Evolutionary conservation across 257 asterid genomes (phyloP), one percentile per base, ranked within the genome.

Genomic region (Solanum etuberosum): DNA sequence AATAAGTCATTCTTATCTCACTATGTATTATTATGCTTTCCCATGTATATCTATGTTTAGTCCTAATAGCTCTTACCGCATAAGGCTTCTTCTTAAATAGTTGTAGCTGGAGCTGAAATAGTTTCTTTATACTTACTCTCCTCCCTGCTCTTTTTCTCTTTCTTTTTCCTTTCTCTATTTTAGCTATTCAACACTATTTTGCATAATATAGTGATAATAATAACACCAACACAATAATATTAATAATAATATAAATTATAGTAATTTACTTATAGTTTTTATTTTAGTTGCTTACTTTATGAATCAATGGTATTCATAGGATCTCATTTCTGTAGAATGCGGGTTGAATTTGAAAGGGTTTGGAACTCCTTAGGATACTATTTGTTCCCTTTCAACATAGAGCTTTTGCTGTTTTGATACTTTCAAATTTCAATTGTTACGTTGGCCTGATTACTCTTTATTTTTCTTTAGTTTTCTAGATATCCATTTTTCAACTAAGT

Each of bases 1-100:
- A 88, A 51, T 88, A 91, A 73, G 89, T 87, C 61, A 84, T 74
- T 77, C 89, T 87, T 88, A 85, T 34, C 86, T 89, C n/a, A 84
- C 70, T 86, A 80, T 48, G 42, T 80, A 78, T 46, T 80, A 80
- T 29, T 46, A 29, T 46, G 29, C 85, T 80, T 46, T 80, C 42
- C 40, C 18, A 25, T 80, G 12, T 80, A 48, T 80, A 80, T 80
- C 68, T 80, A 29, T 80, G 16, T 27, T 25, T 43, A 43, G 84
- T 73, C 82, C 5, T 73, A 73, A 73, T 73, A 73, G 31, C n/a
- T 73, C 38, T 51, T 71, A 71, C 43, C 20, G 20, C 29, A 71
- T 15, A 73, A 73, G 82, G 51, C 82, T 20, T 73, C 18, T 73
- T 43, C 20, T 11, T 43, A 73, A 73, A 21, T 73, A 73, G 21